A percentile compares a stretch with the other conserved stretches of the same genome.
Conservation (phyloP, 805 yeast species). For the Maudiozyma barnettii region DNA sequence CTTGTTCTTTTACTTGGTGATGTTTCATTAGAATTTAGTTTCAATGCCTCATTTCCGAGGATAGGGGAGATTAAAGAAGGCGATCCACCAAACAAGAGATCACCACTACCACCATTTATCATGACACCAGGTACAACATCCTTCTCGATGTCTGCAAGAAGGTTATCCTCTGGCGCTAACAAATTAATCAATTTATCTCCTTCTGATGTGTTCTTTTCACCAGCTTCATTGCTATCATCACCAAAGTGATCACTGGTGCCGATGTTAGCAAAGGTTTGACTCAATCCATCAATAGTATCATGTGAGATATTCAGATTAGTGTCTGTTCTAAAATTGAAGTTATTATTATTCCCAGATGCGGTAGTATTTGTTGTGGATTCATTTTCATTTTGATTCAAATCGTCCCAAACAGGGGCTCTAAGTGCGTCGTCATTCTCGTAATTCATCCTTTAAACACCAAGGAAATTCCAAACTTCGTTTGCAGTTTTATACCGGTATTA, state of each 20-base stretch:
- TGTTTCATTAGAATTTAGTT: slow-evolving; percentile 4
- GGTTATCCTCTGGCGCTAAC: slow-evolving; percentile 25
- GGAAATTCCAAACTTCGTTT: too few relatives aligned
- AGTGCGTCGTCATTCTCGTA: slow-evolving; percentile 26
- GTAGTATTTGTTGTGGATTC: background rate
- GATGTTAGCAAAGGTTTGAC: slow-evolving; percentile 12
- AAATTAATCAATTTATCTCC: slow-evolving; percentile 5
- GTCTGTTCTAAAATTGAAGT: background rate
- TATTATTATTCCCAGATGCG: background rate
- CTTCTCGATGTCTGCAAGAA: slow-evolving; percentile 38
- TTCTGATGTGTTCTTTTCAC: slow-evolving; percentile 8
- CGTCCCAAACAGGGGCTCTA: slow-evolving; percentile 30
- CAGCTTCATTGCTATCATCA: slow-evolving; percentile 10
- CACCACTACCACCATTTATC: slow-evolving; percentile 20
- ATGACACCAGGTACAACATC: slow-evolving; percentile 4
- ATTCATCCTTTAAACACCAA: slow-evolving; percentile 15
- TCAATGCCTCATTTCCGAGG: slow-evolving; percentile 4
- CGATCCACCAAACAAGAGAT: slow-evolving; percentile 28
- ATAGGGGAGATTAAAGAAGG: slow-evolving; percentile 14
- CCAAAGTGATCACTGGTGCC: background rate
- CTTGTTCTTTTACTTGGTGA: slow-evolving; percentile 15
- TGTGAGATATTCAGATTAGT: background rate
- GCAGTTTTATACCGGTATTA: too few relatives aligned
- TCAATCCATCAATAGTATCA: slow-evolving; percentile 7
- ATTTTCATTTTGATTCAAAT: slow-evolving; percentile 7